A percentile compares a stretch with the other conserved stretches of the same genome.
These are phyloP conservation scores for Cyclotella distinguenda DNA, from an alignment of 108 stramenopile genomes.

Conservation along the genomic window DNA sequence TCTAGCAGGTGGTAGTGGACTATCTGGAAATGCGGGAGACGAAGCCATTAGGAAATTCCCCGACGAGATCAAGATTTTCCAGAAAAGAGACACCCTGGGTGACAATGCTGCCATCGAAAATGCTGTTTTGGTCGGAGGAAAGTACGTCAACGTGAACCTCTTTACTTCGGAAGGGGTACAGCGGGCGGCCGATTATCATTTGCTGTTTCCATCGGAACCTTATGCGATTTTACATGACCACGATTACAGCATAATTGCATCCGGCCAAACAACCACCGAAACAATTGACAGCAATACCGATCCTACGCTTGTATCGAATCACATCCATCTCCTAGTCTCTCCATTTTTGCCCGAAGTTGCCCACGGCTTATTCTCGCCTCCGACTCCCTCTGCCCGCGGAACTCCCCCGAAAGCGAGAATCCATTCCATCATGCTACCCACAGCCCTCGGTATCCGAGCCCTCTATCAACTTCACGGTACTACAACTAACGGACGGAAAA, in stretches of 20 bases:
- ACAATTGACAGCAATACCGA: neutral
- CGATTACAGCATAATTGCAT: neutral
- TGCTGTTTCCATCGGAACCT: conserved; percentile 2
- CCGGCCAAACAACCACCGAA: neutral
- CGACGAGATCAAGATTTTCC: neutral
- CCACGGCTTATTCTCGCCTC: conserved; percentile 12
- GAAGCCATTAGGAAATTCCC: conserved; percentile 13
- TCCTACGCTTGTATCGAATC: conserved; percentile 5
- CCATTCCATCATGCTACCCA: conserved; percentile 10
- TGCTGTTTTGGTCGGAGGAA: neutral
- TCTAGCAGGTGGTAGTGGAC: neutral
- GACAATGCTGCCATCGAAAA: neutral
- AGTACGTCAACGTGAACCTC: conserved; percentile 31
- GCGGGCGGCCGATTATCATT: conserved; percentile 15
- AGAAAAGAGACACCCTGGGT: neutral
- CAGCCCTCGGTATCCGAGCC: neutral
- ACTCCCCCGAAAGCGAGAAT: conserved; percentile 14
- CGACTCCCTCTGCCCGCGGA: neutral
- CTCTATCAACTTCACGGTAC: conserved; percentile 1
- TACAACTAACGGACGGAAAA: neutral
- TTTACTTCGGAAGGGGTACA: conserved; percentile 13
- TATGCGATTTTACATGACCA: conserved; percentile 7
- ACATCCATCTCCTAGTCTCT: conserved; percentile 9
- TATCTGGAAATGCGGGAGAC: neutral
- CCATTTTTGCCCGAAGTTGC: conserved; percentile 13